Evolutionary conservation across 139 green algal species (phyloP).

Genomic region (Micractinium conductrix): DNA sequence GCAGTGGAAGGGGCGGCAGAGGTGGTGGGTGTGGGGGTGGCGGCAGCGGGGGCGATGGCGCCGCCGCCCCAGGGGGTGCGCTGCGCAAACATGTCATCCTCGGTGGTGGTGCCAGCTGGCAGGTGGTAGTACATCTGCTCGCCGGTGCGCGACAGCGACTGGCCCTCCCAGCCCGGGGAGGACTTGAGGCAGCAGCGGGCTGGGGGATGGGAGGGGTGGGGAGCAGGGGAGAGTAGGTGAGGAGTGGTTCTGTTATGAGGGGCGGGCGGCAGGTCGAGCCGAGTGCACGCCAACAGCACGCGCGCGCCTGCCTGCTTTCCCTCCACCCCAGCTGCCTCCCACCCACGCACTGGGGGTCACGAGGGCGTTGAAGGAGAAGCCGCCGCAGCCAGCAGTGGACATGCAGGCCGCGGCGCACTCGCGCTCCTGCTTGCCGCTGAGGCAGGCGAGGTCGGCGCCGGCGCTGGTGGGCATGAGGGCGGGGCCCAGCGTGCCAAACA

Average conservation of each 20-base stretch:
- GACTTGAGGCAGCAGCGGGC: not conserved
- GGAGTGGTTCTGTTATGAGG: not conserved
- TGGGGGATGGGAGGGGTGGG: not conserved
- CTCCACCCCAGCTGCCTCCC: not conserved
- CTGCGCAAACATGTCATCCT: conserved; percentile 1
- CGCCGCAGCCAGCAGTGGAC: not conserved
- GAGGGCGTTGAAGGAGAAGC: not conserved
- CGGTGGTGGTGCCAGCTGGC: not conserved
- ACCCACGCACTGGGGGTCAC: not conserved
- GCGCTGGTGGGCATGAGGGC: not conserved
- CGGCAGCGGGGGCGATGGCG: not conserved
- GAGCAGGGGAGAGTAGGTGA: not conserved
- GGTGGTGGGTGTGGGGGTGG: not conserved
- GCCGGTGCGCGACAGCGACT: not conserved
- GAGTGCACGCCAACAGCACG: not conserved
- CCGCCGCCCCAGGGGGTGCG: not conserved
- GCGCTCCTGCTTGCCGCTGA: not conserved
- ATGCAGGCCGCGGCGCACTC: not conserved
- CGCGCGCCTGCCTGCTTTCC: not conserved
- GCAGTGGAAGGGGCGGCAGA: too few relatives aligned
- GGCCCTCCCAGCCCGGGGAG: not conserved
- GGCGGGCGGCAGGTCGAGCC: not conserved
- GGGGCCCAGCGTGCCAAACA: not conserved
- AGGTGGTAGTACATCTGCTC: not conserved
- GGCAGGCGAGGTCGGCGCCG: not conserved